Percentiles rank a stretch among this genome's conserved stretches.
phyloP scores from a whole-genome alignment of 805 yeast species.

The Wickerhamomyces canadensis region DNA sequence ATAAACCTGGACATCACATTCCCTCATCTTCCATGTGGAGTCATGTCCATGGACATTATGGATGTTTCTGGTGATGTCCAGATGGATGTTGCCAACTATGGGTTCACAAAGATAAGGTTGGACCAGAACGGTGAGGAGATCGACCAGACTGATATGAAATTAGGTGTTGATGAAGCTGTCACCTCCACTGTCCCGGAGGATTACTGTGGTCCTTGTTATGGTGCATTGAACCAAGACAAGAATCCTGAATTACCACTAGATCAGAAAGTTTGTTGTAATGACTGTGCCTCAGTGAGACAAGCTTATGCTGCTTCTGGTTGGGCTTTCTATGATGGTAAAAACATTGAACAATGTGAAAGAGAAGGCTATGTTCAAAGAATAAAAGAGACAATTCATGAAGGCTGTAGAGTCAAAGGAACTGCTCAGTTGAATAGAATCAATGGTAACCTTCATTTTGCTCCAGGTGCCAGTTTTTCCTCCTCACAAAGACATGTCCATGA shows the following conservation, averaged over 20 bases:
- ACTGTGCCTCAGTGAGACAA: constrained; percentile 72
- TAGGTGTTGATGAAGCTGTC: constrained; percentile 33
- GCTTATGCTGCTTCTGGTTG: constrained; percentile 78
- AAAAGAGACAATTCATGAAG: constrained; percentile 61
- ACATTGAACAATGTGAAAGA: constrained; percentile 83
- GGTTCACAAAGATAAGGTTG: constrained; percentile 67
- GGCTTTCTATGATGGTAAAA: constrained; percentile 87
- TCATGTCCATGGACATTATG: constrained; percentile 77
- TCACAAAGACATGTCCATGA: constrained; percentile 77
- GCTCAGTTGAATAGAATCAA: constrained; percentile 78
- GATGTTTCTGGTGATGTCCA: constrained; percentile 86
- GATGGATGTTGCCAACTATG: constrained; percentile 62
- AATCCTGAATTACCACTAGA: constrained; percentile 33
- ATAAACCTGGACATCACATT: constrained; percentile 79
- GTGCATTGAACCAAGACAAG: constrained; percentile 58
- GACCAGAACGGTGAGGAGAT: constrained; percentile 46
- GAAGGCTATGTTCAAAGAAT: constrained; percentile 77
- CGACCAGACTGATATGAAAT: constrained; percentile 33
- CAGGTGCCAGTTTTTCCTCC: constrained; percentile 70
- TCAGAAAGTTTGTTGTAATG: constrained; percentile 68
- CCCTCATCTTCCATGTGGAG: constrained; percentile 81
- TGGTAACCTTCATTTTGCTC: constrained; percentile 94
- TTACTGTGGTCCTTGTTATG: constrained; percentile 90
- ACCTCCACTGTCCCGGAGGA: constrained; percentile 28
- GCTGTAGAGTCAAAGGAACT: constrained; percentile 81